Percentiles rank a stretch among this genome's conserved stretches.
phyloP scores from a whole-genome alignment of 139 green algal genomes.

The Monoraphidium neglectum region DNA sequence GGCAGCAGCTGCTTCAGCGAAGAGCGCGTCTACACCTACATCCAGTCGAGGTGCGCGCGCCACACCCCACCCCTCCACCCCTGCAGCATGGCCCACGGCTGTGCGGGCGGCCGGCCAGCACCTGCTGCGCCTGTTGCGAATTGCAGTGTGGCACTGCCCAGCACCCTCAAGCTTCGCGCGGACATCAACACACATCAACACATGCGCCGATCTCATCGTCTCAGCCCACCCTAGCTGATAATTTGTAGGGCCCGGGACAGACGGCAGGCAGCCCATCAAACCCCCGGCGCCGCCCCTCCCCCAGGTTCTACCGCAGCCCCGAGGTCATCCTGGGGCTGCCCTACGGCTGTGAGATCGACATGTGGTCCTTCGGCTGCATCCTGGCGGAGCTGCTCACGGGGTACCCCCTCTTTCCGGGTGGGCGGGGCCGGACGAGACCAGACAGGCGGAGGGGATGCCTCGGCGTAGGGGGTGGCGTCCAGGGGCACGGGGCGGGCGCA shows the following conservation, averaged over 20 bases:
- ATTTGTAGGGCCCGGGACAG: neutral
- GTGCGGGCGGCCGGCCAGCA: too few species aligned
- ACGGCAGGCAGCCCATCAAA: neutral
- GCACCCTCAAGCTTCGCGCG: too few species aligned
- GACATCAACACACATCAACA: too few species aligned
- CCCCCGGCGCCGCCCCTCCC: neutral
- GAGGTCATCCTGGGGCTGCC: constrained; percentile 64
- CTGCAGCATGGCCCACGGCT: too few species aligned
- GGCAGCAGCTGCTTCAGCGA: constrained; percentile 75
- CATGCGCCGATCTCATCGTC: neutral
- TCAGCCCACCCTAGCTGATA: neutral
- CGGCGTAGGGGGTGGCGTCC: too few species aligned
- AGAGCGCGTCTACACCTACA: constrained; percentile 83
- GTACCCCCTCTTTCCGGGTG: constrained; percentile 73
- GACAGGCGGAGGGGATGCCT: too few species aligned
- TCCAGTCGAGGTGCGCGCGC: constrained; percentile 70
- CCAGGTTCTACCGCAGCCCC: constrained; percentile 31
- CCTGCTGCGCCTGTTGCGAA: too few species aligned
- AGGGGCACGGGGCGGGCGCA: too few species aligned
- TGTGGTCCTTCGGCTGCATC: constrained; percentile 84
- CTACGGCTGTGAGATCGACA: constrained; percentile 75
- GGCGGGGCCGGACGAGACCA: too few species aligned
- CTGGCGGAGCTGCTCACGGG: constrained; percentile 73
- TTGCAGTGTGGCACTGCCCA: too few species aligned
- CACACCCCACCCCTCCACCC: neutral